Conservation (phyloP, 768 basidiomycete species). For the Tricholoma hemisulphureum region DNA sequence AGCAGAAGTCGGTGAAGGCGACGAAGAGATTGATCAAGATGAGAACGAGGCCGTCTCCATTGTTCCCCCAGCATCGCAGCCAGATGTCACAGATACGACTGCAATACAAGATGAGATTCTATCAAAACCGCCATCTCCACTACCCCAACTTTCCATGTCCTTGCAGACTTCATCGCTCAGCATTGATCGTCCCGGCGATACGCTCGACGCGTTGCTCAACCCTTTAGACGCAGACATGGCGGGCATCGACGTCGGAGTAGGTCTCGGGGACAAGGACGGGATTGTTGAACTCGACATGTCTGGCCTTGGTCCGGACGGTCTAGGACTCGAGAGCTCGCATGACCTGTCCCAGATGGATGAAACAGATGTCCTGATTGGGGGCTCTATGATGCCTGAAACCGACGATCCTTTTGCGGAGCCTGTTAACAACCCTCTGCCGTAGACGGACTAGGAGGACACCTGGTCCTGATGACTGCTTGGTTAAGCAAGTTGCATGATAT, state of each 20-base stretch:
- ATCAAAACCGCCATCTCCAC: conserved; percentile 66
- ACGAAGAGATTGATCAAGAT: conserved; percentile 75
- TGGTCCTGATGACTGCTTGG: neutral
- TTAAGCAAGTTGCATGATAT: no score
- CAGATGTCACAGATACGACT: conserved; percentile 27
- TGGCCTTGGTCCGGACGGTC: conserved; percentile 62
- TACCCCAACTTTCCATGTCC: conserved; percentile 62
- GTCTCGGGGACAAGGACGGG: conserved; percentile 38
- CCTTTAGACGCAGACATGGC: conserved; percentile 37
- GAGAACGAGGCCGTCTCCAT: conserved; percentile 46
- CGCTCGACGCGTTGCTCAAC: conserved; percentile 56
- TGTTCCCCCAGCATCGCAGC: conserved; percentile 33
- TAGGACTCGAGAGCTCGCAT: conserved; percentile 50
- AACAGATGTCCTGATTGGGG: conserved; percentile 55
- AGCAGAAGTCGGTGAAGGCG: conserved; percentile 70
- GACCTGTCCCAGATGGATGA: conserved; percentile 58
- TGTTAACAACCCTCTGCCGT: neutral
- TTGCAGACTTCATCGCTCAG: conserved; percentile 42
- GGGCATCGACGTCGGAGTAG: conserved; percentile 38
- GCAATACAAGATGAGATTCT: conserved; percentile 44
- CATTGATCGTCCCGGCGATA: conserved; percentile 38
- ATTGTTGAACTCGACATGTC: conserved; percentile 59
- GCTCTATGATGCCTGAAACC: conserved; percentile 55
- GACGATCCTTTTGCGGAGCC: conserved; percentile 57
- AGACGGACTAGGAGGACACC: neutral